Evolutionary conservation across 805 yeast species (phyloP), one percentile per base, ranked within the genome.

Genomic region (Maudiozyma serrabonitensis): DNA sequence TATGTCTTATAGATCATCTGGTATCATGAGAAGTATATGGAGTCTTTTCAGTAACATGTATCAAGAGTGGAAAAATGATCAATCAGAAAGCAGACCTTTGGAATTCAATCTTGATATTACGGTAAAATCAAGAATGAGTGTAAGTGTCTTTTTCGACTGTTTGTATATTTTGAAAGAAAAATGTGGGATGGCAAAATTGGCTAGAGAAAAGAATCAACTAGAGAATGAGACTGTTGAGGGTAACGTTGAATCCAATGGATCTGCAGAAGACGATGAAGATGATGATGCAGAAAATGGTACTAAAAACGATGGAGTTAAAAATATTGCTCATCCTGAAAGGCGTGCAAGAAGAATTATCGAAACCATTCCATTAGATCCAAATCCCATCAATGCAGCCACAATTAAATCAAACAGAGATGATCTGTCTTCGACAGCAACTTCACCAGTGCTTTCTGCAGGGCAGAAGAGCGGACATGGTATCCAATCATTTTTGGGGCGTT

Each of bases 11-110:
- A 76, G 98, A 55, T 86, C 95, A 0, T 82, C 95, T 43, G 96
- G 96, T 8, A 88, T 93, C 51, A 87, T 93, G 93, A 78, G 85
- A 59, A 89, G 89, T 61, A 82, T 89, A 72, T 91, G 99, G 99
- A 87, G 84, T 52, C 73, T 89, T 51, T 86, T 86, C 66, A 78
- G 83, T 46, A 75, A 83, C 4, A 69, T 89, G 56, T 78, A 81
- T 54, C 82, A 78, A 41, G 79, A 76, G 53, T 66, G 68, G 68
- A 66, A 66, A 60, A 35, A 65, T 66, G 51, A 54, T 11, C 50
- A 50, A 15, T 46, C 49, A 2, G 43, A 35, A 35, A 35, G 50
- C 23, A 37, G 43, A 15, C 12, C n/a, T 15, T 28, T 43, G 15
- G 68, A 66, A 26, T 66, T 68, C 34, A 72, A 71, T 50, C 50